Evolutionary conservation across 305 asterid genomes (phyloP).

Genomic region (Caryopteris hybrid): DNA sequence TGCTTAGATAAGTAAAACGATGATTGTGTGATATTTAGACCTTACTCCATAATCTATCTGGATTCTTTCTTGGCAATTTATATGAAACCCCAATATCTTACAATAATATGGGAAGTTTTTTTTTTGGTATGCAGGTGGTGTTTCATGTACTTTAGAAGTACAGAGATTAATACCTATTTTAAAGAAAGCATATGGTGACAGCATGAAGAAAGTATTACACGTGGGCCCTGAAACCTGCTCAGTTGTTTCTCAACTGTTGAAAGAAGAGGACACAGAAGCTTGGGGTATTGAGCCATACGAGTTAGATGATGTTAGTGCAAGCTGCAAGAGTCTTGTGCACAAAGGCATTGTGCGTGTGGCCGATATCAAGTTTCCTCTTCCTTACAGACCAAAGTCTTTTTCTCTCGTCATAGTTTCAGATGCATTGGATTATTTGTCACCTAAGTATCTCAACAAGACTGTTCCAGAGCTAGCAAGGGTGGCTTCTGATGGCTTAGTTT

Average conservation of each 20-base stretch:
- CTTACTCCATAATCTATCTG: not conserved
- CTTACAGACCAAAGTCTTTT: constrained; percentile 82
- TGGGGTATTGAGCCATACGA: constrained; percentile 98
- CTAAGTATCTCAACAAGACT: constrained; percentile 87
- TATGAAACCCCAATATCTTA: not conserved
- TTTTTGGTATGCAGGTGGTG: constrained; percentile 52
- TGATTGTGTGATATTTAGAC: not conserved
- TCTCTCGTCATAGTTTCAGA: constrained; percentile 91
- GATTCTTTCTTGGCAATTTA: not conserved
- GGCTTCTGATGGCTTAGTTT: constrained; percentile 74
- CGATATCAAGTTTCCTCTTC: constrained; percentile 89
- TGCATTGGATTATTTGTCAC: constrained; percentile 93
- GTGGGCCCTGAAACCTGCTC: constrained; percentile 78
- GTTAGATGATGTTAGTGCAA: constrained; percentile 68
- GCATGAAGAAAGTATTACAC: constrained; percentile 63
- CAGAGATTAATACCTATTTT: constrained; percentile 59
- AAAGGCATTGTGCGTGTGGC: constrained; percentile 87
- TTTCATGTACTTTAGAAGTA: constrained; percentile 69
- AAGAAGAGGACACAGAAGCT: constrained; percentile 77
- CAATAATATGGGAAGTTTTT: not conserved
- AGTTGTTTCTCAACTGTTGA: constrained; percentile 48
- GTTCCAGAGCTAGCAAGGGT: constrained; percentile 90
- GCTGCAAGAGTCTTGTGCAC: constrained; percentile 74
- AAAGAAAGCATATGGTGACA: constrained; percentile 79
- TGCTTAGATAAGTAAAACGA: not conserved